Evolutionary conservation across 257 asterid species (phyloP).

Genomic region (Ehretia macrophylla): DNA sequence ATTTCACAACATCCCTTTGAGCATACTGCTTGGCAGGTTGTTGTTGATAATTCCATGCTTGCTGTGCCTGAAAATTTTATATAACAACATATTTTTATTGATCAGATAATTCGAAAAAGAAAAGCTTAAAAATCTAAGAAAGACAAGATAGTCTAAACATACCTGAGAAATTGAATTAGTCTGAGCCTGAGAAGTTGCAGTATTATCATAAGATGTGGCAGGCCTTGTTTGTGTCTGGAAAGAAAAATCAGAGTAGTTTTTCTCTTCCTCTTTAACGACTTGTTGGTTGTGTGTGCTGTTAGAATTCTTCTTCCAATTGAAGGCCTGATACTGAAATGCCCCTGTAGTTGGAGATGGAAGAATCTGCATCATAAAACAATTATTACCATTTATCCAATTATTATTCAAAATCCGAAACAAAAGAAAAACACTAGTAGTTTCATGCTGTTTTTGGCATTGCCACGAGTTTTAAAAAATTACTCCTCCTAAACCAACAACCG

Average conservation of each 20-base stretch:
- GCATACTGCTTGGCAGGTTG: constrained; percentile 29
- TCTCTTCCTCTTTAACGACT: constrained; percentile 37
- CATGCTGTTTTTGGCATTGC: too few relatives aligned
- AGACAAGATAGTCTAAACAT: not conserved
- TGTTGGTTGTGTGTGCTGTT: constrained; percentile 19
- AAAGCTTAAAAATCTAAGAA: not conserved
- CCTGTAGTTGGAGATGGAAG: constrained; percentile 94
- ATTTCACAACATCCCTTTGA: constrained; percentile 14
- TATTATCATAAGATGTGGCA: not conserved
- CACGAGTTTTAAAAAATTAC: too few relatives aligned
- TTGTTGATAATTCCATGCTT: constrained; percentile 40
- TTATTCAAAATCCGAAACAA: not conserved
- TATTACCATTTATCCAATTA: not conserved
- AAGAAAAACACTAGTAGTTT: not conserved
- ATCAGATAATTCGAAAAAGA: too few relatives aligned
- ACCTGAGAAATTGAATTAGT: not conserved
- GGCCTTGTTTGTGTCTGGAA: constrained; percentile 46
- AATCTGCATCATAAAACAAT: constrained; percentile 44
- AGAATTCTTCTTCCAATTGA: constrained; percentile 46
- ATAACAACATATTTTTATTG: not conserved
- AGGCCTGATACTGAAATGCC: constrained; percentile 42
- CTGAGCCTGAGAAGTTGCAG: not conserved
- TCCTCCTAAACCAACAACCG: too few relatives aligned
- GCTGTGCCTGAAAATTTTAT: constrained; percentile 33
- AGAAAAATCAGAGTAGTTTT: constrained; percentile 47